Conservation (phyloP, 768 basidiomycete genomes). For the Termitomyces sp. region DNA sequence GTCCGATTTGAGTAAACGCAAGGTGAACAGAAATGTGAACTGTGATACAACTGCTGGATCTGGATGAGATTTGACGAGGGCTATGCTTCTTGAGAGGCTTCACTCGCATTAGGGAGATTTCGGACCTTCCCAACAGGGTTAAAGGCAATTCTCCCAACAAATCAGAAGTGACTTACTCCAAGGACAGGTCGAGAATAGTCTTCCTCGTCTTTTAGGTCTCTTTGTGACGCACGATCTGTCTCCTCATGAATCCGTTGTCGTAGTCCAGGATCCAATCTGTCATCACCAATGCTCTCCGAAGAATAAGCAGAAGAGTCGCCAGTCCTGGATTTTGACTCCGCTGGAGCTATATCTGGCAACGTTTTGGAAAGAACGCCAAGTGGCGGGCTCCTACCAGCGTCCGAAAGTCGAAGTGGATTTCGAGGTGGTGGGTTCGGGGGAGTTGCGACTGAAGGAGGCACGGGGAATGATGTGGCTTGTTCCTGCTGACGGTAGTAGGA, state of each 20-base stretch:
- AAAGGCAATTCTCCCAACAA: not conserved
- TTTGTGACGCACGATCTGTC: conserved; percentile 24
- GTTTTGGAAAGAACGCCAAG: conserved; percentile 10
- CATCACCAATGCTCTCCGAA: conserved; percentile 32
- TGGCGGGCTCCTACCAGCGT: conserved; percentile 14
- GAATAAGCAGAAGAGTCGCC: conserved; percentile 31
- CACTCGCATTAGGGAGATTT: conserved; percentile 43
- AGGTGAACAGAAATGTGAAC: not conserved
- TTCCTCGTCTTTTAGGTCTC: conserved; percentile 45
- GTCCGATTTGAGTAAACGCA: conserved; percentile 6
- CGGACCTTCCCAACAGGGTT: conserved; percentile 39
- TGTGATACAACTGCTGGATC: not conserved
- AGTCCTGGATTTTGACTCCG: conserved; percentile 16
- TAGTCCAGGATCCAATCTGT: conserved; percentile 42
- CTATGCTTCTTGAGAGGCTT: conserved; percentile 24
- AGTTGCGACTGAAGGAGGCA: conserved; percentile 18
- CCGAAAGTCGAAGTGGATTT: conserved; percentile 26
- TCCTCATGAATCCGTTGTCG: conserved; percentile 28
- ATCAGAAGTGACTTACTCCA: conserved; percentile 34
- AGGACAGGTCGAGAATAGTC: conserved; percentile 57
- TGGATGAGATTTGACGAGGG: not conserved
- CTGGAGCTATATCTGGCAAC: conserved; percentile 9
- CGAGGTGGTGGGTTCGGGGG: conserved; percentile 33
- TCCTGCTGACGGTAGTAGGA: conserved; percentile 29
- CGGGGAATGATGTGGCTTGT: conserved; percentile 12